These are phyloP conservation scores for Aspergillus ostianus DNA, from an alignment of 495 filamentous ascomycete genomes.

Conservation along the genomic window DNA sequence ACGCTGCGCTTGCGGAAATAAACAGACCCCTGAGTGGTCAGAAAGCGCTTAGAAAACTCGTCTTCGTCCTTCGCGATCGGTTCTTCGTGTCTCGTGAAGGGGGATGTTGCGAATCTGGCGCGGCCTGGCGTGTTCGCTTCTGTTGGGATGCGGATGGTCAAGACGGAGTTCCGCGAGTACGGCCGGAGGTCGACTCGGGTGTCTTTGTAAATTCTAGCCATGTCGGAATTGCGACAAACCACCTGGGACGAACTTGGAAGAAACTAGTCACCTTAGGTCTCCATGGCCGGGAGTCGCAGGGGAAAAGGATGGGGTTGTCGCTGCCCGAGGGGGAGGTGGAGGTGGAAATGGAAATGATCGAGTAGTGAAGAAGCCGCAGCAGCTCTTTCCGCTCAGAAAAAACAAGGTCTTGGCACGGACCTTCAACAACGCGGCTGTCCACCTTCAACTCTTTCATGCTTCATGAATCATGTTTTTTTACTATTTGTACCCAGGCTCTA, in stretches of 20 bases:
- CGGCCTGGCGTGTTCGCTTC: conserved; percentile 41
- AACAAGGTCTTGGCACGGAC: conserved; percentile 45
- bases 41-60: conserved; percentile 63
- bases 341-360: background rate
- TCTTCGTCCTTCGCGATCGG: conserved; percentile 66
- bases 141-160: conserved; percentile 71
- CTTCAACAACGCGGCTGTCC: conserved; percentile 2
- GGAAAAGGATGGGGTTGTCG: conserved; percentile 22
- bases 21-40: conserved; percentile 78
- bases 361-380: conserved; percentile 30
- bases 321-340: conserved; percentile 17
- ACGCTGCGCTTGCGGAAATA: conserved; percentile 74
- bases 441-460: background rate
- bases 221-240: conserved; percentile 29
- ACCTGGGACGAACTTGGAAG: conserved; percentile 22
- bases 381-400: conserved; percentile 39
- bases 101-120: conserved; percentile 44
- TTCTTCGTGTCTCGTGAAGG: conserved; percentile 32
- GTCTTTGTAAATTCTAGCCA: conserved; percentile 75
- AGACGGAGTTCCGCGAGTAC: conserved; percentile 61
- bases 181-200: conserved; percentile 80
- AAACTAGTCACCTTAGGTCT: conserved; percentile 31
- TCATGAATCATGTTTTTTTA: background rate
- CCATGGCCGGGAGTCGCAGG: conserved; percentile 32
- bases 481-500: no score